phyloP scores from a whole-genome alignment of 345 rosid genomes.

The Salix udensis region DNA sequence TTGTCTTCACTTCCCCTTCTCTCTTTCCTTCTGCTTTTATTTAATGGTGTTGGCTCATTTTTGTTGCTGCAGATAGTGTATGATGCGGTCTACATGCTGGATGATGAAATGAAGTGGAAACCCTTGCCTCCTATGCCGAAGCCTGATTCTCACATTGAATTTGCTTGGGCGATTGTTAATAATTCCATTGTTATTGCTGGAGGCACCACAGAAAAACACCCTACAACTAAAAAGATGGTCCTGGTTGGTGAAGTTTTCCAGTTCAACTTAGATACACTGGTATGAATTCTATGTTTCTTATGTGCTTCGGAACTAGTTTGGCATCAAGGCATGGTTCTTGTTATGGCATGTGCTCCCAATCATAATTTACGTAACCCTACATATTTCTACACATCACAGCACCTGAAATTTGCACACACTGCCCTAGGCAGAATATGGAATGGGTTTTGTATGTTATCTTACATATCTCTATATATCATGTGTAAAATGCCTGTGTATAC shows the following conservation, averaged over 20 bases:
- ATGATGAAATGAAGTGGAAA: constrained; percentile 89
- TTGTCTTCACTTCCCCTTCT: background rate
- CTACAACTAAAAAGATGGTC: constrained; percentile 84
- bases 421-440: background rate
- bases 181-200: constrained; percentile 78
- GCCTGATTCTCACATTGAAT: constrained; percentile 91
- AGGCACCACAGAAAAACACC: constrained; percentile 97
- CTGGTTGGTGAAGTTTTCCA: constrained; percentile 78
- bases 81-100: constrained; percentile 82
- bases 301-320: background rate
- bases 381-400: background rate
- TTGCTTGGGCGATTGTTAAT: constrained; percentile 90
- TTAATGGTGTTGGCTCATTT: background rate
- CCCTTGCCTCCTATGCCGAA: constrained; percentile 74
- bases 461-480: background rate
- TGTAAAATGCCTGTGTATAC: background rate
- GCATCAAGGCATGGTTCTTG: background rate
- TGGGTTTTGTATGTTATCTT: background rate
- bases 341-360: background rate
- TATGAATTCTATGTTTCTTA: constrained; percentile 20
- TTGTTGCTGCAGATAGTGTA: constrained; percentile 66
- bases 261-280: constrained; percentile 72
- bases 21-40: background rate
- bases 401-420: background rate
- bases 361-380: background rate